phyloP scores from a whole-genome alignment of 1,139 yeast species.

The Diutina mesorugosa region DNA sequence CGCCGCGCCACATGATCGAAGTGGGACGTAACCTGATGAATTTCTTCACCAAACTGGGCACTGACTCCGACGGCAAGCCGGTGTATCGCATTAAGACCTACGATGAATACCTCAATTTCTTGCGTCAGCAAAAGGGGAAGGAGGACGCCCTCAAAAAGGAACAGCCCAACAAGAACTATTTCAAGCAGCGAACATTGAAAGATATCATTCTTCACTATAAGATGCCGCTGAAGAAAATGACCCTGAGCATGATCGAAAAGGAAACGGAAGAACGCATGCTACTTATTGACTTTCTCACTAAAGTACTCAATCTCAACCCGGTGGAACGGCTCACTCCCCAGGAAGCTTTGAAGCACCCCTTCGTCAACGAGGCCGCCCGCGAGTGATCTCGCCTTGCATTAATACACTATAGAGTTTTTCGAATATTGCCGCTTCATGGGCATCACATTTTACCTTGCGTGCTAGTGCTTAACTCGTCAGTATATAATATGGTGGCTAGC shows the following conservation, averaged over 20 bases:
- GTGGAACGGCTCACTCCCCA: constrained; percentile 94
- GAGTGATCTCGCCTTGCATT: background rate
- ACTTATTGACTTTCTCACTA: constrained; percentile 65
- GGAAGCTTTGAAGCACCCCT: constrained; percentile 88
- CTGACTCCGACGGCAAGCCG: background rate
- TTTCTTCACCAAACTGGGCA: constrained; percentile 40
- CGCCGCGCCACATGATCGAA: constrained; percentile 94
- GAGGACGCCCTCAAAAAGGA: constrained; percentile 50
- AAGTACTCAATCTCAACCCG: constrained; percentile 76
- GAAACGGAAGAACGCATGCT: constrained; percentile 66
- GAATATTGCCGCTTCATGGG: background rate
- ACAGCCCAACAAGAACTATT: constrained; percentile 75
- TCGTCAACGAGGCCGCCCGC: constrained; percentile 32
- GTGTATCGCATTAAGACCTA: constrained; percentile 17
- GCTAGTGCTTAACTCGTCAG: background rate
- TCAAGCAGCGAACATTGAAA: constrained; percentile 55
- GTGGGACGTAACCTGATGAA: constrained; percentile 78
- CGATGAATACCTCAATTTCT: constrained; percentile 26
- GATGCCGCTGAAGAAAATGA: constrained; percentile 63
- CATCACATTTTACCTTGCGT: background rate
- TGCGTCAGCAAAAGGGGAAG: constrained; percentile 16
- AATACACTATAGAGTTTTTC: background rate
- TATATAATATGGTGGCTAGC: background rate
- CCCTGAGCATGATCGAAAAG: constrained; percentile 44
- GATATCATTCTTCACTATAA: constrained; percentile 70